Conservation (phyloP, 352 stramenopile genomes). For the Globisporangium emineosum region DNA sequence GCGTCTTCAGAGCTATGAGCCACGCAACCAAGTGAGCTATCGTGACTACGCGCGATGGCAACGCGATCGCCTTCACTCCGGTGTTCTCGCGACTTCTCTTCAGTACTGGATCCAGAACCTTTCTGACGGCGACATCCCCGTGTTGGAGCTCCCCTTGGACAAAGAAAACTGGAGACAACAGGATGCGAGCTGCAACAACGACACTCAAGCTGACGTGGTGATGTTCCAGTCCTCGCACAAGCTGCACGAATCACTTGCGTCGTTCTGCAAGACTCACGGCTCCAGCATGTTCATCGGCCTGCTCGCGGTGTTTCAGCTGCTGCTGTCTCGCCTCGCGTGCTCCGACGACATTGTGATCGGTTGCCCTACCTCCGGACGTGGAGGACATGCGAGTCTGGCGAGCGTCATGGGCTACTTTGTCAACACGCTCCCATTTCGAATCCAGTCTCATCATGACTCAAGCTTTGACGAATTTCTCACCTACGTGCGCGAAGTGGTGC, state of each 20-base stretch:
- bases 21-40: conserved; percentile 27
- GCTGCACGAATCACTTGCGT: conserved; percentile 27
- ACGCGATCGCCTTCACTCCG: conserved; percentile 29
- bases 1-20: background rate
- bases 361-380: conserved; percentile 31
- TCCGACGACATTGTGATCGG: conserved; percentile 51
- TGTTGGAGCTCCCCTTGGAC: conserved; percentile 50
- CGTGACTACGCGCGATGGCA: conserved; percentile 52
- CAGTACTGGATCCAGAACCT: conserved; percentile 51
- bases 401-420: conserved; percentile 58
- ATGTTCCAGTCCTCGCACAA: conserved; percentile 30
- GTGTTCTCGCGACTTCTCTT: conserved; percentile 29
- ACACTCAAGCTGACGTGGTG: conserved; percentile 24
- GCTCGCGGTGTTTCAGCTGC: conserved; percentile 42
- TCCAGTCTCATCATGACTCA: conserved; percentile 19
- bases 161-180: conserved; percentile 1
- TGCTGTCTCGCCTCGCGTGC: conserved; percentile 35
- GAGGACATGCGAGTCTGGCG: conserved; percentile 20
- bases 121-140: conserved; percentile 9
- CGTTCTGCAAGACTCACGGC: conserved; percentile 31
- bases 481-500: conserved; percentile 36
- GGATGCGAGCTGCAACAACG: background rate
- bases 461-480: conserved; percentile 34
- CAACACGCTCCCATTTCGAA: conserved; percentile 49
- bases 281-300: conserved; percentile 49